Evolutionary conservation across 2,329 filamentous ascomycete genomes (phyloP).

Genomic region (Pyrenochaeta sp.): DNA sequence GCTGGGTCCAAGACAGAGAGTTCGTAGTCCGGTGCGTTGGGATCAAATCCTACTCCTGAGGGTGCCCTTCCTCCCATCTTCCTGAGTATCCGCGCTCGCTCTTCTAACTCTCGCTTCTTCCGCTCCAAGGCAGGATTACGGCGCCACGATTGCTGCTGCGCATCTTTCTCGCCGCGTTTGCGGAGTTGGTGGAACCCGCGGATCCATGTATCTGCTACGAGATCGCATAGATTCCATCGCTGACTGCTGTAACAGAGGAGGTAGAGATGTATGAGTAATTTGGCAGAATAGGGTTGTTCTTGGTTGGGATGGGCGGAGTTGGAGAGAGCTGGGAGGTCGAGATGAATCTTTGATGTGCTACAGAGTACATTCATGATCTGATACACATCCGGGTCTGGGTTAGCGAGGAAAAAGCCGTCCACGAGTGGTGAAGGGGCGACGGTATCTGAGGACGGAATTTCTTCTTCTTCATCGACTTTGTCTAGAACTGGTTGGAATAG

Average conservation of each 20-base stretch:
- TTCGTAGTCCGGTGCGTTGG: constrained; percentile 12
- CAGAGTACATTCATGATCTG: neutral
- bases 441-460: neutral
- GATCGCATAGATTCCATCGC: constrained; percentile 35
- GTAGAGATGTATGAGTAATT: constrained; percentile 36
- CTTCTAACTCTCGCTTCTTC: constrained; percentile 1
- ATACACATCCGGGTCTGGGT: neutral
- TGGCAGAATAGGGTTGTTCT: constrained; percentile 26
- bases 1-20: constrained; percentile 20
- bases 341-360: constrained; percentile 3
- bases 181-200: constrained; percentile 37
- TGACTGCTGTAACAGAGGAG: constrained; percentile 25
- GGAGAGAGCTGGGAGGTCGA: constrained; percentile 30
- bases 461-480: neutral
- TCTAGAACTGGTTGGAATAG: neutral
- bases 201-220: constrained; percentile 46
- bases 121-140: constrained; percentile 18
- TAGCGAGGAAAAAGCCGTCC: neutral
- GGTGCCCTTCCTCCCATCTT: neutral
- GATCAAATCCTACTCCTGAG: constrained; percentile 7
- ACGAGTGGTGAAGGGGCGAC: neutral
- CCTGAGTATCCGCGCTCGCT: neutral
- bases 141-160: constrained; percentile 19
- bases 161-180: neutral
- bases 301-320: neutral